Percentiles rank a stretch among this genome's conserved stretches.
Conservation (phyloP, 2,329 filamentous ascomycete genomes). For the Hypocrella siamensis region DNA sequence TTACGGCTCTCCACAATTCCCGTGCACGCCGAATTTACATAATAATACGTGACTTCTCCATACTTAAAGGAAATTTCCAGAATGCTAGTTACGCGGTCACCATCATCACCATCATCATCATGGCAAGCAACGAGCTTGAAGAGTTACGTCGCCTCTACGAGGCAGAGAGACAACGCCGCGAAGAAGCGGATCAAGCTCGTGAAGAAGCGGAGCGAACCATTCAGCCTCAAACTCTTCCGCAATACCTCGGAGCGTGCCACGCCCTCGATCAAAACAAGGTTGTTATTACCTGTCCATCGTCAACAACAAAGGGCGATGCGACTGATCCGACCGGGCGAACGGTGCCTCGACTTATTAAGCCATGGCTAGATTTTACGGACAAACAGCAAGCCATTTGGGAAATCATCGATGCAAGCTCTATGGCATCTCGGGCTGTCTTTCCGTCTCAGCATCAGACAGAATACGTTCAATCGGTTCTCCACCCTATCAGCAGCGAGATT, state of each 20-base stretch:
- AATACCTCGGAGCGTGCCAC: slow-evolving; percentile 19
- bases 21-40: no score
- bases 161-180: slow-evolving; percentile 5
- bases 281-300: slow-evolving; percentile 14
- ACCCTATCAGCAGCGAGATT: slow-evolving; percentile 18
- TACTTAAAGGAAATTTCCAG: no score
- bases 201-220: slow-evolving; percentile 10
- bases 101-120: no score
- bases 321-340: slow-evolving; percentile 17
- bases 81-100: no score
- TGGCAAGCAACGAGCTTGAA: no score
- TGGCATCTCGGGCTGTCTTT: slow-evolving; percentile 14
- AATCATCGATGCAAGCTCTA: slow-evolving; percentile 8
- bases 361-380: slow-evolving; percentile 17
- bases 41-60: no score
- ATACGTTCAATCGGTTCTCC: slow-evolving; percentile 13
- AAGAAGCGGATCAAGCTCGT: no score
- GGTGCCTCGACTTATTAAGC: slow-evolving; percentile 19
- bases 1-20: no score
- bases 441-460: slow-evolving; percentile 17
- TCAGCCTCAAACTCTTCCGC: slow-evolving; percentile 8
- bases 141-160: slow-evolving; percentile 2
- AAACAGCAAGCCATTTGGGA: slow-evolving; percentile 17
- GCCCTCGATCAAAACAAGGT: slow-evolving; percentile 13
- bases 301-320: slow-evolving; percentile 17